A percentile compares a stretch with the other conserved stretches of the same genome.
Evolutionary conservation across 306 rosid species (phyloP).

Genomic region (Datisca glomerata): DNA sequence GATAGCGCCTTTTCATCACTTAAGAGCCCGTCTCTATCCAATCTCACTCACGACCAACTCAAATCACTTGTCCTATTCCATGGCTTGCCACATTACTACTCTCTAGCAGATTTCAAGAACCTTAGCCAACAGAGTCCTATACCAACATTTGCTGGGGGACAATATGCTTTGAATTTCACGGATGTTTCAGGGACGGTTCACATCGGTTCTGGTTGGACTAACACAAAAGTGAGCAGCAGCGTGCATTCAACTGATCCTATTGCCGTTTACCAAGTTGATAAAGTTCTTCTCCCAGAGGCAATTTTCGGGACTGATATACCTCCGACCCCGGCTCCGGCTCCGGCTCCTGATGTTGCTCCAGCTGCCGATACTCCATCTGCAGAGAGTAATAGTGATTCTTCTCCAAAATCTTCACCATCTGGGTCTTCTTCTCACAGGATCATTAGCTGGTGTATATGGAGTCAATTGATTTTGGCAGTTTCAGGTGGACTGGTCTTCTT

Average conservation of each 20-base stretch:
- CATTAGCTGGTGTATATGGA: conserved; percentile 41
- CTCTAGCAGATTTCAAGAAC: conserved; percentile 61
- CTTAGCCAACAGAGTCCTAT: conserved; percentile 48
- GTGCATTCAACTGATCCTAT: conserved; percentile 83
- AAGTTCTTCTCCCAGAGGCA: conserved; percentile 80
- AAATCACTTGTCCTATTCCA: conserved; percentile 76
- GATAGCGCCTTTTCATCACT: conserved; percentile 49
- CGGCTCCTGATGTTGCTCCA: conserved; percentile 60
- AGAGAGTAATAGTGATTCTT: conserved; percentile 21
- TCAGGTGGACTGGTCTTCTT: no score
- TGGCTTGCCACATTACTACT: conserved; percentile 78
- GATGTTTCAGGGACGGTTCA: conserved; percentile 55
- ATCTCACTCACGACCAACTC: conserved; percentile 55
- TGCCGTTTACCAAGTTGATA: conserved; percentile 74
- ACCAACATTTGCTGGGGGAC: conserved; percentile 74
- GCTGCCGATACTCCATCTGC: conserved; percentile 58
- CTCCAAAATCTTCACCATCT: conserved; percentile 35
- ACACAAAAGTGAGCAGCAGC: conserved; percentile 68
- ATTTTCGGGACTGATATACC: conserved; percentile 90
- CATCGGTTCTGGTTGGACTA: conserved; percentile 65
- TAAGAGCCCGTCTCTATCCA: conserved; percentile 56
- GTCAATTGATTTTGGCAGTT: conserved; percentile 45
- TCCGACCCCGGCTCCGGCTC: conserved; percentile 77
- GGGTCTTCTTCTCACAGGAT: conserved; percentile 45
- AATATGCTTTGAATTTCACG: conserved; percentile 66